These are phyloP conservation scores for Orbilia blumenaviensis DNA, from an alignment of 2,329 filamentous ascomycete species.

Conservation along the genomic window DNA sequence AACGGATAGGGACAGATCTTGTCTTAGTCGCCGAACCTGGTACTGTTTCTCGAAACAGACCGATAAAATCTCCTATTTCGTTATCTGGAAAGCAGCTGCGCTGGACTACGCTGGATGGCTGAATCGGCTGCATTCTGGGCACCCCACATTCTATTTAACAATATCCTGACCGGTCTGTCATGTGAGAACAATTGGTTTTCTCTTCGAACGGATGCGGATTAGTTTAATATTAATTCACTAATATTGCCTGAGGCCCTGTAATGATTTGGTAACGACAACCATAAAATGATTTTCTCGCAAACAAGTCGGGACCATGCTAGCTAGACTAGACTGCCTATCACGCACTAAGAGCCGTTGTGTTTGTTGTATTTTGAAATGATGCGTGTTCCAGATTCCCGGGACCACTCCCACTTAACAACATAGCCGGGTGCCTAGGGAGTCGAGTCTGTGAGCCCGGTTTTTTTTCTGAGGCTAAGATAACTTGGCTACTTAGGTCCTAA, in stretches of 20 bases:
- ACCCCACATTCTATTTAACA: slow-evolving; percentile 6
- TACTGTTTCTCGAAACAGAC: neutral
- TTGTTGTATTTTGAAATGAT: slow-evolving; percentile 50
- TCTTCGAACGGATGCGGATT: neutral
- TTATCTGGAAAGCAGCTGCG: slow-evolving; percentile 3
- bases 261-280: neutral
- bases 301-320: neutral
- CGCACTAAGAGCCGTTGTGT: slow-evolving; percentile 17
- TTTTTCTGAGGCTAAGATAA: neutral
- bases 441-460: slow-evolving; percentile 23
- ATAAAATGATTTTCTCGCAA: slow-evolving; percentile 1
- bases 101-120: neutral
- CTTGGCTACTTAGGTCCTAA: neutral
- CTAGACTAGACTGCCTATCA: neutral
- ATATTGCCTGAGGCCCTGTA: neutral
- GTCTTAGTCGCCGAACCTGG: neutral
- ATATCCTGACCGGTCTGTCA: slow-evolving; percentile 9
- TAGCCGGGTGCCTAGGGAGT: neutral
- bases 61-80: slow-evolving; percentile 33
- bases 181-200: neutral
- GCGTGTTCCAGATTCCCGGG: slow-evolving; percentile 22
- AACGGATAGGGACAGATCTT: neutral
- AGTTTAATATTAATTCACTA: neutral
- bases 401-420: neutral
- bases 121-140: slow-evolving; percentile 3